Evolutionary conservation across 2,329 filamentous ascomycete species (phyloP).

Genomic region (Colletotrichum sp.): DNA sequence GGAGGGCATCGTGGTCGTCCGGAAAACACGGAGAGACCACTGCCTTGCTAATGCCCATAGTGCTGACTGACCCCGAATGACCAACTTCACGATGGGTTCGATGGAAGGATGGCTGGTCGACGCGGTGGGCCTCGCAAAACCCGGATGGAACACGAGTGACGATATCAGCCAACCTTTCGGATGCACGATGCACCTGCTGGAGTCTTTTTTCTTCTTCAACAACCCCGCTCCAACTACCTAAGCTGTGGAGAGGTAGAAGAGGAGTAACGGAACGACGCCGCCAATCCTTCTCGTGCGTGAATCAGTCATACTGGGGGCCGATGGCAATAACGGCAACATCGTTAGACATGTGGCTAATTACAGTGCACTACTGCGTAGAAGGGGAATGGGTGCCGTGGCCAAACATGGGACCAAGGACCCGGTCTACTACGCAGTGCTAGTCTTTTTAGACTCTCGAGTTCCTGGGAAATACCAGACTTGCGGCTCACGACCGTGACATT

Average conservation of each 20-base stretch:
- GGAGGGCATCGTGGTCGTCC: not conserved
- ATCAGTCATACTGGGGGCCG: not conserved
- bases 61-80: not conserved
- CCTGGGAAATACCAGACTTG: not conserved
- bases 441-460: not conserved
- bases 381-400: not conserved
- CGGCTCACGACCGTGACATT: not conserved
- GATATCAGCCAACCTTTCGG: not conserved
- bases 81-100: not conserved
- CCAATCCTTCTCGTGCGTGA: not conserved
- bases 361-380: not conserved
- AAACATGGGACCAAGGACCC: not conserved
- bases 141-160: conserved; percentile 15
- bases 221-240: not conserved
- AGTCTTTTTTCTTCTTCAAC: not conserved
- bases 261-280: not conserved
- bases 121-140: conserved; percentile 9
- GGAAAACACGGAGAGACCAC: not conserved
- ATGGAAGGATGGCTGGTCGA: conserved; percentile 7
- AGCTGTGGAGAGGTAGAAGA: not conserved
- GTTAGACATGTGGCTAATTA: not conserved
- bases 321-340: not conserved
- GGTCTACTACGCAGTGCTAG: not conserved
- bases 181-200: not conserved
- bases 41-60: not conserved